Conservation (phyloP, 768 basidiomycete species). For the Termitomyces sp. region DNA sequence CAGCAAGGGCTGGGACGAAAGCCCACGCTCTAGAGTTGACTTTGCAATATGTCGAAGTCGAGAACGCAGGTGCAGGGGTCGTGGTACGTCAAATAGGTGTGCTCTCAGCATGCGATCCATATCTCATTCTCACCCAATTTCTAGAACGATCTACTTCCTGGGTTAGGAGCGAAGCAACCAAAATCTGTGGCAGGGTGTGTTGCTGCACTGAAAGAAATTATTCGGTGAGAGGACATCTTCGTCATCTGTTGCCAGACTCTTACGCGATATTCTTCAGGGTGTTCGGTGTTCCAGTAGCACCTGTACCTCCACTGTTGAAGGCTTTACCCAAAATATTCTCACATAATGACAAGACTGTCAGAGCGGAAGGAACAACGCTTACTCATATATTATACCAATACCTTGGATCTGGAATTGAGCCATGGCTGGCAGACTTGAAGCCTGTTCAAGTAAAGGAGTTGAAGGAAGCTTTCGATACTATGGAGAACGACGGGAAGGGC, state of each 20-base stretch:
- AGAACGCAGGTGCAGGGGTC: conserved; percentile 82
- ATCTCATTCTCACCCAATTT: conserved; percentile 21
- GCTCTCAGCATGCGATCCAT: conserved; percentile 14
- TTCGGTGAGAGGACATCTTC: conserved; percentile 50
- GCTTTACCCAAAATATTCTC: conserved; percentile 88
- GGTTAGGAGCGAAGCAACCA: conserved; percentile 88
- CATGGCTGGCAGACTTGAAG: conserved; percentile 86
- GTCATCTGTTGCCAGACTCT: background rate
- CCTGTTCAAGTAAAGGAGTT: conserved; percentile 96
- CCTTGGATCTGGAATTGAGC: conserved; percentile 78
- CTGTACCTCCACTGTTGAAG: conserved; percentile 79
- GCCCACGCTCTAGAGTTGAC: conserved; percentile 80
- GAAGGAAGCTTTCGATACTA: conserved; percentile 79
- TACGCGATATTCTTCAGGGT: conserved; percentile 34
- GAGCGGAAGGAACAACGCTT: conserved; percentile 82
- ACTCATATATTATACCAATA: conserved; percentile 77
- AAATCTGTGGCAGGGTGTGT: conserved; percentile 85
- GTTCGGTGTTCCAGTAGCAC: conserved; percentile 75
- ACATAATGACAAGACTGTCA: conserved; percentile 93
- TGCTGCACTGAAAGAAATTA: conserved; percentile 72
- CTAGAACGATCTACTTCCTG: conserved; percentile 76
- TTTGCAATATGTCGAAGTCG: conserved; percentile 89
- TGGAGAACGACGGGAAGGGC: conserved; percentile 84
- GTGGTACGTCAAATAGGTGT: conserved; percentile 59
- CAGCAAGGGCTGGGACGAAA: conserved; percentile 86